Evolutionary conservation across 257 asterid genomes (phyloP).

Genomic region (Lycium ferocissimum): DNA sequence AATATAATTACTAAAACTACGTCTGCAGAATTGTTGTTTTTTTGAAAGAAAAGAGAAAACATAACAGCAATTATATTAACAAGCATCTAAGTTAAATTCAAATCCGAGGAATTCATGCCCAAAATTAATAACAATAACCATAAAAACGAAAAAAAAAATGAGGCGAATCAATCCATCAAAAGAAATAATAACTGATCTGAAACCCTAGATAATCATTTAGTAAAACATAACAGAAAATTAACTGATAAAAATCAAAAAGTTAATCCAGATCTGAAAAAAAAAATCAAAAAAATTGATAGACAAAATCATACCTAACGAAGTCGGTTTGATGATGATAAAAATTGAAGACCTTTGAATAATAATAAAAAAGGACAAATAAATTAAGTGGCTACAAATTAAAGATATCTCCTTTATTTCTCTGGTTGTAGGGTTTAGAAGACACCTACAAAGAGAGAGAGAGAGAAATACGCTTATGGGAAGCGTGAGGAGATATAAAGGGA

Average conservation of each 20-base stretch:
- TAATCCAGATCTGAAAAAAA: slow-evolving; percentile 22
- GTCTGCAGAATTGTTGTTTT: too few species aligned
- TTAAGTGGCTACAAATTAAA: neutral
- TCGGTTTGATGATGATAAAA: neutral
- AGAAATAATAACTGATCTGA: neutral
- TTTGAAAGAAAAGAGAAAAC: too few species aligned
- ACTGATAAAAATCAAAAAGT: neutral
- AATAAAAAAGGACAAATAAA: neutral
- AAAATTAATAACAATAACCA: neutral
- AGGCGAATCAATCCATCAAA: neutral
- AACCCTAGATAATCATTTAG: slow-evolving; percentile 20
- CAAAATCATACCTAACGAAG: slow-evolving; percentile 7
- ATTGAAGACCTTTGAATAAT: neutral
- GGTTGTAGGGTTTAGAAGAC: slow-evolving; percentile 14
- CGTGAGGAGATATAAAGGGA: neutral
- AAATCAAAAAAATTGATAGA: neutral
- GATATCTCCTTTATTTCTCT: neutral
- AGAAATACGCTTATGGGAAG: neutral
- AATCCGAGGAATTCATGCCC: neutral
- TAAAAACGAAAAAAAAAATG: too few species aligned
- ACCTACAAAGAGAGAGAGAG: neutral
- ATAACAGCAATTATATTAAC: too few species aligned
- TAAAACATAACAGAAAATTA: neutral
- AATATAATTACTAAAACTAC: too few species aligned
- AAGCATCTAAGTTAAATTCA: neutral